A percentile compares a stretch with the other conserved stretches of the same genome.
Conservation (phyloP, 768 basidiomycete species). For the Megacollybia marginata region DNA sequence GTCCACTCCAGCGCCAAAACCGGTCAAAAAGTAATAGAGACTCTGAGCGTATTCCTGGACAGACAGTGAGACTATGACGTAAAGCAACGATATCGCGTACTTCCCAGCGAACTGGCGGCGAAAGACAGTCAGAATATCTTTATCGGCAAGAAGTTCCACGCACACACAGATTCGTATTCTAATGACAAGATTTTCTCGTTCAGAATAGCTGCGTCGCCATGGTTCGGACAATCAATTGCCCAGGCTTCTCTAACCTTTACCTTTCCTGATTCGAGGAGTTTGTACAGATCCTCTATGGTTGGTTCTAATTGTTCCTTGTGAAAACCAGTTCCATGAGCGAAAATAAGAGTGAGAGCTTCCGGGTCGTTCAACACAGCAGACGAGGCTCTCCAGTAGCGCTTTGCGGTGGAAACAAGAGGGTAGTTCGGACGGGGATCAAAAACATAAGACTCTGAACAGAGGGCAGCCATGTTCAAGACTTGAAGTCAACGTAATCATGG, state of each 20-base stretch:
- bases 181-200: constrained; percentile 35
- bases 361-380: constrained; percentile 26
- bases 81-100: not conserved
- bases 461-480: not conserved
- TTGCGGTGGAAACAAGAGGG: constrained; percentile 39
- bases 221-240: constrained; percentile 16
- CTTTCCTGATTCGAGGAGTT: constrained; percentile 12
- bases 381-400: constrained; percentile 38
- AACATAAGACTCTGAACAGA: constrained; percentile 21
- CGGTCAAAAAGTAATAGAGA: constrained; percentile 40
- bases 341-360: constrained; percentile 38
- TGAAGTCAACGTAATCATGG: too few species aligned
- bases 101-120: constrained; percentile 39
- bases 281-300: constrained; percentile 37
- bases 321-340: constrained; percentile 47
- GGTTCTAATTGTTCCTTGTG: constrained; percentile 60
- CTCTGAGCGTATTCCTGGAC: constrained; percentile 35
- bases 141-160: constrained; percentile 8
- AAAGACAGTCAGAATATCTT: too few species aligned
- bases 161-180: constrained; percentile 37
- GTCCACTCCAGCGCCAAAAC: constrained; percentile 38
- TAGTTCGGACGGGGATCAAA: constrained; percentile 49
- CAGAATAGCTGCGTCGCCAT: constrained; percentile 36
- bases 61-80: too few species aligned
- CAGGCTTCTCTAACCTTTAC: constrained; percentile 40